Evolutionary conservation across 495 filamentous ascomycete species (phyloP).

Genomic region (Penicillium riverlandense): DNA sequence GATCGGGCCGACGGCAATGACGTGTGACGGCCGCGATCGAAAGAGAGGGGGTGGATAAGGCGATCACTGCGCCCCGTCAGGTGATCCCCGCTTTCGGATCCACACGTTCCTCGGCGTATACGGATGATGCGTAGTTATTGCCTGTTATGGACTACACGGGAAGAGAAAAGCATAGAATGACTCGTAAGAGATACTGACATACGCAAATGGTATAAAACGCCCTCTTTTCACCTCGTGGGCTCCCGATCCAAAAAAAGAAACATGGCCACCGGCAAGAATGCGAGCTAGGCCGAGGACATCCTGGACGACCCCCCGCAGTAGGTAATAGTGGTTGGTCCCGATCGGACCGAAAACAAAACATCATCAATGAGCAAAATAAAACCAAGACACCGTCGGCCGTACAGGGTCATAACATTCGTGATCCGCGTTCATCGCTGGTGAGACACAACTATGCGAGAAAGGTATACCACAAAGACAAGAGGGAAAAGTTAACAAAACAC

Average conservation of each 20-base stretch:
- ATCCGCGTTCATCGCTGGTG: slow-evolving; percentile 41
- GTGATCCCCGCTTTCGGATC: too few species aligned
- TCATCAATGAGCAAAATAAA: slow-evolving; percentile 7
- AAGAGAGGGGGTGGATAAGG: slow-evolving; percentile 25
- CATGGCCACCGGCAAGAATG: slow-evolving; percentile 8
- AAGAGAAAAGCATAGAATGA: too few species aligned
- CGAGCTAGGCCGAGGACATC: not conserved
- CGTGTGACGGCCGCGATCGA: slow-evolving; percentile 21
- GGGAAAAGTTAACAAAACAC: slow-evolving; percentile 8
- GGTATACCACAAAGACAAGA: slow-evolving; percentile 29
- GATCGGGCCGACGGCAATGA: slow-evolving; percentile 8
- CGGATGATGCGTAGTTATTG: too few species aligned
- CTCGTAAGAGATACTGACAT: not conserved
- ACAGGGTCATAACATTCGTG: slow-evolving; percentile 44
- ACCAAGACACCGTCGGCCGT: slow-evolving; percentile 30
- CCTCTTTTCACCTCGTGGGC: slow-evolving; percentile 4
- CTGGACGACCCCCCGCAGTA: too few species aligned
- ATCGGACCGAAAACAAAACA: slow-evolving; percentile 7
- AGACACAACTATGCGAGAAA: slow-evolving; percentile 36
- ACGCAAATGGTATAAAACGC: slow-evolving; percentile 1
- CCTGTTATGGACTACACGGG: too few species aligned
- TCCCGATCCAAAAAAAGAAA: slow-evolving; percentile 12
- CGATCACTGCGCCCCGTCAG: not conserved
- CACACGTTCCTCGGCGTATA: too few species aligned
- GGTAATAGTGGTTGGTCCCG: not conserved